Conservation (phyloP, 257 asterid genomes). For the Parsonsia alboflavescens region DNA sequence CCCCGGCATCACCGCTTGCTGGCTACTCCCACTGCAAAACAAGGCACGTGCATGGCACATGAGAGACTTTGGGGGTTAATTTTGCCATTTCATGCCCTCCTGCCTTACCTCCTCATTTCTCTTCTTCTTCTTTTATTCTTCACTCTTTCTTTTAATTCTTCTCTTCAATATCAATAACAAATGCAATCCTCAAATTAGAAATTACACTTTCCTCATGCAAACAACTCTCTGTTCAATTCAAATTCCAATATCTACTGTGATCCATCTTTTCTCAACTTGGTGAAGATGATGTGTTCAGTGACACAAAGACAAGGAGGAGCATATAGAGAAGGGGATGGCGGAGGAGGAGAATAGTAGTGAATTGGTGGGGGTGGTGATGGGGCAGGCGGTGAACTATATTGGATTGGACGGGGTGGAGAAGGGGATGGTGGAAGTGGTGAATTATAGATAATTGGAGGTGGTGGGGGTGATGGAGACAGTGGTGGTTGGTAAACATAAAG, state of each 20-base stretch:
- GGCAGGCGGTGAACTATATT: constrained; percentile 38
- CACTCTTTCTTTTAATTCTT: constrained; percentile 17
- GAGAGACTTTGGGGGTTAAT: too few species aligned
- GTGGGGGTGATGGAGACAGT: constrained; percentile 50
- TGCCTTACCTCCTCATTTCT: constrained; percentile 28
- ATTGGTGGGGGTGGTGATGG: constrained; percentile 28
- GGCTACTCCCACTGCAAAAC: too few species aligned
- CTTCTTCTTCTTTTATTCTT: constrained; percentile 24
- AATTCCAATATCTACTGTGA: constrained; percentile 25
- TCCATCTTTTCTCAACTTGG: constrained; percentile 6
- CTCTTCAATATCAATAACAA: constrained; percentile 2
- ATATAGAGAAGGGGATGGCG: constrained; percentile 33
- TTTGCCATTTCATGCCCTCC: too few species aligned
- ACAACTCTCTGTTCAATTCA: constrained; percentile 8
- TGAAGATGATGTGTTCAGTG: background rate
- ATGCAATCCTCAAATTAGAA: constrained; percentile 26
- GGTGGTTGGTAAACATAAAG: constrained; percentile 41
- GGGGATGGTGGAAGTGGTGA: constrained; percentile 49
- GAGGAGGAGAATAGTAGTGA: constrained; percentile 19
- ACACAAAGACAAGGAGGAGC: constrained; percentile 12
- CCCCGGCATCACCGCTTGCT: too few species aligned
- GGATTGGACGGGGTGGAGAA: constrained; percentile 37
- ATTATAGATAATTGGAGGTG: constrained; percentile 31
- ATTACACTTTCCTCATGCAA: constrained; percentile 36
- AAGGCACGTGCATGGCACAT: too few species aligned